Conservation (phyloP, 2,329 filamentous ascomycete genomes). For the Alternaria arbusti region DNA sequence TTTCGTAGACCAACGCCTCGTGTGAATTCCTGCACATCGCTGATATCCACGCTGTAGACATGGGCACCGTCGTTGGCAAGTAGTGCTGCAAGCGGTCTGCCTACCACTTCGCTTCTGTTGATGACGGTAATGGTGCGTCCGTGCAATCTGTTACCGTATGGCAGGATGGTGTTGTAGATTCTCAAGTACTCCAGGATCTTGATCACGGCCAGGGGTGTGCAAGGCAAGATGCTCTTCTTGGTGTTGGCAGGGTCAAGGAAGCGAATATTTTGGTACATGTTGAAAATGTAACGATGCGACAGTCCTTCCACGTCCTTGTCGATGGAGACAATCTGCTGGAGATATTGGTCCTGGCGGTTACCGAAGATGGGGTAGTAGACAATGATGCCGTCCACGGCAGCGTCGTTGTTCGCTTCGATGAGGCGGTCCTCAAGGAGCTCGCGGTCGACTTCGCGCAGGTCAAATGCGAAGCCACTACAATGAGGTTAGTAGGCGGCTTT, state of each 20-base stretch:
- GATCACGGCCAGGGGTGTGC: slow-evolving; percentile 92
- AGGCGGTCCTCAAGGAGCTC: slow-evolving; percentile 91
- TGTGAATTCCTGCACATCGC: slow-evolving; percentile 89
- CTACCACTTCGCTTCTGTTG: slow-evolving; percentile 95
- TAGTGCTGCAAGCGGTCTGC: slow-evolving; percentile 86
- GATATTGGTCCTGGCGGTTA: slow-evolving; percentile 87
- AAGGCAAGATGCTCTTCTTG: slow-evolving; percentile 92
- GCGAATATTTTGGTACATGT: slow-evolving; percentile 99
- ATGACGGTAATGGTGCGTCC: slow-evolving; percentile 96
- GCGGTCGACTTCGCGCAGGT: slow-evolving; percentile 81
- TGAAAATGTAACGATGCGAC: slow-evolving; percentile 92
- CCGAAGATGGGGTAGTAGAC: slow-evolving; percentile 99
- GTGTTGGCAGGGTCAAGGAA: slow-evolving; percentile 83
- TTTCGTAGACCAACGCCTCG: slow-evolving; percentile 87
- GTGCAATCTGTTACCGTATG: slow-evolving; percentile 89
- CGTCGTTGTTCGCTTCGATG: slow-evolving; percentile 81
- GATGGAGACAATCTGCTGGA: slow-evolving; percentile 91
- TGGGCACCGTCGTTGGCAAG: slow-evolving; percentile 95
- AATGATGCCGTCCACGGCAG: slow-evolving; percentile 83
- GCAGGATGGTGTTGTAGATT: slow-evolving; percentile 94
- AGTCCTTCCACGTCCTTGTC: slow-evolving; percentile 96
- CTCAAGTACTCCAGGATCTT: slow-evolving; percentile 96
- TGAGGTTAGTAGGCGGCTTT: slow-evolving; percentile 1
- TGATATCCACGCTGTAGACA: slow-evolving; percentile 94
- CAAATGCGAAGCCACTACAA: slow-evolving; percentile 85